Base-by-base conservation (phyloP, 257 asterid genomes). In the Salvia splendens region DNA sequence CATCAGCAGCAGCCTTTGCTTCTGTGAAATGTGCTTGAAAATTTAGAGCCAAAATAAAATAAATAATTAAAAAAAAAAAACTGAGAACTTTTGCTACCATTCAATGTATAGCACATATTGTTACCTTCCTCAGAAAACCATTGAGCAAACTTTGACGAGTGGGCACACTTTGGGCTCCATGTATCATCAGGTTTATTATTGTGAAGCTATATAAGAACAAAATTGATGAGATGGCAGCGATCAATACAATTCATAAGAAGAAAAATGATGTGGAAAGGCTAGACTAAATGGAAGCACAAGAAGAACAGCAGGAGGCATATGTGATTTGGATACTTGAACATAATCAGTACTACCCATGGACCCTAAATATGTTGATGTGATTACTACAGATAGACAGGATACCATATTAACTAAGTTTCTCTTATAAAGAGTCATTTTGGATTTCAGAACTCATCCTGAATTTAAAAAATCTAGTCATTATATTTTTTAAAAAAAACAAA, bases 111-210 rank as follows among this genome's bases (percentile, higher is more conserved):
- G 49, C 51, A 65, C 32, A 52, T 68, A 46, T 58, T n/a, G 59
- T 32, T 43, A 92, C 98, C 98, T 80, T 89, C 98, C 80, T 80
- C 91, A 15, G 61, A 81, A 79, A 92, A 92, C 98, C 95, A 92
- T 57, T 72, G 90, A 67, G 95, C 87, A 80, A 92, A 82, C 81
- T 89, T 92, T 2, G 98, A 89, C 3, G 95, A 80, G 47, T 77
- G 85, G 38, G 50, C 80, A 68, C 85, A 35, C 38, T 58, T 74
- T 59, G 84, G 78, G 77, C 70, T 76, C 88, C 83, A 68, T 64
- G 77, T 62, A 38, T 81, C 92, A 59, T 77, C 89, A 43, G 77
- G 77, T 60, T 80, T 81, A 74, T 64, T 60, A 51, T 50, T 85
- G 41, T 70, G 72, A 76, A 67, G 76, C 98, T 93, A 73, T 67